Evolutionary conservation across 1,139 yeast species (phyloP).

Genomic region (Taiozyma sp.): DNA sequence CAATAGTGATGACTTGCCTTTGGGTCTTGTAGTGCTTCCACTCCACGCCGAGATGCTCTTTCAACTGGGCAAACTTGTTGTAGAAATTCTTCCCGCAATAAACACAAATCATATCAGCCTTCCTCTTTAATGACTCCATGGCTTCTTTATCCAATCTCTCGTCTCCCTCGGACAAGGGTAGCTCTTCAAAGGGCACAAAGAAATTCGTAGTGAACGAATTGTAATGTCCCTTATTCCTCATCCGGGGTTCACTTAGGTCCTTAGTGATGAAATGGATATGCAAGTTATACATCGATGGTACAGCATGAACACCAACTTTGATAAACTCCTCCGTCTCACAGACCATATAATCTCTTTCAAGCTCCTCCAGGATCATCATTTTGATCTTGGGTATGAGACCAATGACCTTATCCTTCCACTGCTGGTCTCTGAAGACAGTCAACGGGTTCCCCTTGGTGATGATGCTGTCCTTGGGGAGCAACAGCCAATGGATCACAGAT

Average conservation of each 20-base stretch:
- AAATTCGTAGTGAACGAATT: slow-evolving; percentile 64
- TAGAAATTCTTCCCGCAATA: slow-evolving; percentile 43
- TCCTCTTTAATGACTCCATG: slow-evolving; percentile 29
- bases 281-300: slow-evolving; percentile 63
- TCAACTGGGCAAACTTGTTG: slow-evolving; percentile 29
- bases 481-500: slow-evolving; percentile 51
- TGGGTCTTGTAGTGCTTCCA: not conserved
- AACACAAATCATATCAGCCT: slow-evolving; percentile 41
- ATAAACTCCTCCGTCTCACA: slow-evolving; percentile 33
- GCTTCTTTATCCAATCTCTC: slow-evolving; percentile 9
- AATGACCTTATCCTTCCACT: slow-evolving; percentile 37
- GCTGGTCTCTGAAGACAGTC: slow-evolving; percentile 38
- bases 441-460: slow-evolving; percentile 48
- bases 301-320: slow-evolving; percentile 62
- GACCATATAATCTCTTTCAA: slow-evolving; percentile 12
- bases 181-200: slow-evolving; percentile 48
- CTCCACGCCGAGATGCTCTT: slow-evolving; percentile 9
- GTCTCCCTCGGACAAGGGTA: slow-evolving; percentile 29
- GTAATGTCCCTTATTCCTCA: slow-evolving; percentile 65
- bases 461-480: slow-evolving; percentile 46
- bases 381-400: slow-evolving; percentile 31
- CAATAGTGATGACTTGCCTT: not conserved
- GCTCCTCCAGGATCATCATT: slow-evolving; percentile 8
- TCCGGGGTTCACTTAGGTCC: slow-evolving; percentile 48
- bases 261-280: slow-evolving; percentile 70